Conservation (phyloP, 1,139 yeast genomes). For the Komagataea norvegica region DNA sequence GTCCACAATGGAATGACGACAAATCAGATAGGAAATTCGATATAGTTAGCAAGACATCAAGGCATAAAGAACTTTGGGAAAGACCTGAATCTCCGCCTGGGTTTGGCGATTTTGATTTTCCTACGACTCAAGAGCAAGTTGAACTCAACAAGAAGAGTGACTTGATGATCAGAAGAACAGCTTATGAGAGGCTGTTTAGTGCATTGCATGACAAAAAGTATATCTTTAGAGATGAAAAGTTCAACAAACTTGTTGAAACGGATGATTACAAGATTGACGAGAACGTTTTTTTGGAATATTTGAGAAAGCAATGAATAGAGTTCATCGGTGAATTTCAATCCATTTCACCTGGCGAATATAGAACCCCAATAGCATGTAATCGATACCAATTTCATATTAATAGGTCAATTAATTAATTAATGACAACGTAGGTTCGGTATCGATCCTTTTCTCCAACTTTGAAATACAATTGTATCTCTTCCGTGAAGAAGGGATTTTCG, state of each 20-base stretch:
- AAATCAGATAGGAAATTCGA: slow-evolving; percentile 14
- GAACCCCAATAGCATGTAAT: too few relatives aligned
- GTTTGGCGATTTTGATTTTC: slow-evolving; percentile 57
- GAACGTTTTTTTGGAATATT: slow-evolving; percentile 14
- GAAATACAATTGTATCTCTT: too few relatives aligned
- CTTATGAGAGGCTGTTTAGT: slow-evolving; percentile 34
- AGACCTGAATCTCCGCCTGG: slow-evolving; percentile 63
- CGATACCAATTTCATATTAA: too few relatives aligned
- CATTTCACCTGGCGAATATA: too few relatives aligned
- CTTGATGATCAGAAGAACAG: slow-evolving; percentile 30
- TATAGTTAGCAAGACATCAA: slow-evolving; percentile 21
- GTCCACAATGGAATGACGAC: slow-evolving; percentile 25
- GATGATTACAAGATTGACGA: slow-evolving; percentile 27
- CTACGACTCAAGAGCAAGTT: slow-evolving; percentile 48
- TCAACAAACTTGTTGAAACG: slow-evolving; percentile 26
- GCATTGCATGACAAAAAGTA: slow-evolving; percentile 28
- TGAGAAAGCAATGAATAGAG: slow-evolving; percentile 5
- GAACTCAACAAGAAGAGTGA: slow-evolving; percentile 31
- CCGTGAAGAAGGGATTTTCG: too few relatives aligned
- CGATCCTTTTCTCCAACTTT: too few relatives aligned
- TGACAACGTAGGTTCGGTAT: too few relatives aligned
- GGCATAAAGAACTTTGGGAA: slow-evolving; percentile 30
- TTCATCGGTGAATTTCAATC: not conserved
- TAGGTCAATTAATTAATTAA: too few relatives aligned
- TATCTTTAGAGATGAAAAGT: slow-evolving; percentile 30